Conservation (phyloP, 768 basidiomycete genomes). For the Pisolithus sp. region DNA sequence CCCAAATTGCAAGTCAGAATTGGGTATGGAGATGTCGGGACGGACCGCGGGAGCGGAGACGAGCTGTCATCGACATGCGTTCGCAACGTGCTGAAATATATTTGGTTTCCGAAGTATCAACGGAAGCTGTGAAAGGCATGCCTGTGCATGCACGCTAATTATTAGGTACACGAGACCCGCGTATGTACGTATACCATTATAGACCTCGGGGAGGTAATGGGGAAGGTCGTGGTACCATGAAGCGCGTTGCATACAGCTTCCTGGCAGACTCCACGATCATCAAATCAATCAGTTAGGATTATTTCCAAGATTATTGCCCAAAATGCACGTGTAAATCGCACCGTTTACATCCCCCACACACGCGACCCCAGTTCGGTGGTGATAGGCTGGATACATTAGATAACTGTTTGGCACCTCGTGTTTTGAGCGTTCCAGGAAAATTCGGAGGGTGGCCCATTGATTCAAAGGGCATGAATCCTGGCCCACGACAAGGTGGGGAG, state of each 20-base stretch:
- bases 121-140: background rate
- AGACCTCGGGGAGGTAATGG: too few species aligned
- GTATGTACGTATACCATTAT: background rate
- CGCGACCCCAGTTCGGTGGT: slow-evolving; percentile 10
- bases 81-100: background rate
- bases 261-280: too few species aligned
- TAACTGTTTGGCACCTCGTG: slow-evolving; percentile 25
- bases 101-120: background rate
- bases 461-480: background rate
- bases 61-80: background rate
- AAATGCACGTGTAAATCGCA: slow-evolving; percentile 5
- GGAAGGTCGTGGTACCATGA: too few species aligned
- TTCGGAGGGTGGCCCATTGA: slow-evolving; percentile 6
- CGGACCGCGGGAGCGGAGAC: background rate
- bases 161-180: background rate
- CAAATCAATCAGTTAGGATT: background rate
- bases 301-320: background rate
- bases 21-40: background rate
- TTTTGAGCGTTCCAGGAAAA: slow-evolving; percentile 14
- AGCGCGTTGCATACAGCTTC: too few species aligned
- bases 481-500: background rate
- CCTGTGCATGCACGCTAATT: background rate
- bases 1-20: background rate
- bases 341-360: background rate
- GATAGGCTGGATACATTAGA: slow-evolving; percentile 21